These are phyloP conservation scores for Leptographium wingfieldii DNA, from an alignment of 2,329 filamentous ascomycete species.

Conservation along the genomic window DNA sequence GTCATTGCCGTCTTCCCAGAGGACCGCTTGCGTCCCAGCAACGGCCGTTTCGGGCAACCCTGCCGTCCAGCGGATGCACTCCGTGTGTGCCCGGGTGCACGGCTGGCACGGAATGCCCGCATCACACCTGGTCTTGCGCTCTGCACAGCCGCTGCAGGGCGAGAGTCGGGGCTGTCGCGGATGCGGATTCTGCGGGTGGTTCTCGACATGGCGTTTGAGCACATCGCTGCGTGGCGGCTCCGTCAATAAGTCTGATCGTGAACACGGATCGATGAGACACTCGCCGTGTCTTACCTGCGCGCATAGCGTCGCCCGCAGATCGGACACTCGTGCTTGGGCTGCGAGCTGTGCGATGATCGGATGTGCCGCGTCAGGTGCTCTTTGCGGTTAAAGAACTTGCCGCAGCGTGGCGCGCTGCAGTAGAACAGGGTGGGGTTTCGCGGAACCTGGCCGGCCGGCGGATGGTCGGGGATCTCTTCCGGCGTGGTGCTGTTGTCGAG, in stretches of 20 bases:
- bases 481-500: neutral
- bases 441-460: neutral
- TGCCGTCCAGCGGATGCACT: neutral
- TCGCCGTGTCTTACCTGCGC: neutral
- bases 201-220: constrained; percentile 3
- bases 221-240: neutral
- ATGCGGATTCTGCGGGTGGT: constrained; percentile 2
- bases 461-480: neutral
- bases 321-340: constrained; percentile 2
- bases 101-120: neutral
- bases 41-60: neutral
- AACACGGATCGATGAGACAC: neutral
- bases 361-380: constrained; percentile 4
- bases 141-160: neutral
- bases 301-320: constrained; percentile 4
- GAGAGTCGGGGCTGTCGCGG: neutral
- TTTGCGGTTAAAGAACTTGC: constrained; percentile 5
- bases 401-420: constrained; percentile 1
- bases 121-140: neutral
- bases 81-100: neutral
- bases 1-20: neutral
- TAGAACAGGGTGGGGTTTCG: constrained; percentile 1
- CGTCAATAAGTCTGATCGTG: neutral
- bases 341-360: constrained; percentile 1
- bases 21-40: neutral